phyloP scores from a whole-genome alignment of 2,329 filamentous ascomycete species.

The Ceratocystis harringtonii region DNA sequence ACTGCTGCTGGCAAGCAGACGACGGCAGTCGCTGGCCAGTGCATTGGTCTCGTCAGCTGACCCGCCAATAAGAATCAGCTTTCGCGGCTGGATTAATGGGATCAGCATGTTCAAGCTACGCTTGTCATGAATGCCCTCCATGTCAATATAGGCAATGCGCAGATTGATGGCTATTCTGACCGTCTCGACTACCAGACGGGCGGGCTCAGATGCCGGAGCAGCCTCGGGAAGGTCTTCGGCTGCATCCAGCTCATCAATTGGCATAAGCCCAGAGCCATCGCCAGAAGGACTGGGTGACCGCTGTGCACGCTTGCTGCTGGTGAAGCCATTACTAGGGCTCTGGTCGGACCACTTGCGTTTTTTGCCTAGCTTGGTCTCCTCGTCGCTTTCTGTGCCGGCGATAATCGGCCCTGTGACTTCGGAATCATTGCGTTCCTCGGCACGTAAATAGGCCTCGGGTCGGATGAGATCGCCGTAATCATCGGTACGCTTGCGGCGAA shows the following conservation, averaged over 20 bases:
- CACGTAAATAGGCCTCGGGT: conserved; percentile 82
- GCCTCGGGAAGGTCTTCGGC: conserved; percentile 40
- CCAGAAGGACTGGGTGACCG: conserved; percentile 26
- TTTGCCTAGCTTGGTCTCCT: conserved; percentile 59
- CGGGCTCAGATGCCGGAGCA: conserved; percentile 40
- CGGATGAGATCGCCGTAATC: conserved; percentile 91
- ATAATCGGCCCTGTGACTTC: conserved; percentile 23
- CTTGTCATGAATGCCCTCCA: conserved; percentile 82
- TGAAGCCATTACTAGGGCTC: conserved; percentile 19
- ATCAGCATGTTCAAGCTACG: conserved; percentile 89
- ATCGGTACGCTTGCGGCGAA: conserved; percentile 64
- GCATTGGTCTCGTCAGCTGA: conserved; percentile 60
- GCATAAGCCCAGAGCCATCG: conserved; percentile 28
- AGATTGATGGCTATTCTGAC: conserved; percentile 54
- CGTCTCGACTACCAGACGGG: conserved; percentile 54
- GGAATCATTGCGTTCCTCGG: conserved; percentile 74
- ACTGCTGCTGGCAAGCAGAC: conserved; percentile 39
- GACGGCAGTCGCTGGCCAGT: conserved; percentile 66
- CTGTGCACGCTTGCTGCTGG: conserved; percentile 46
- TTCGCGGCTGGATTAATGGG: conserved; percentile 82
- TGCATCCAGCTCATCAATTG: conserved; percentile 43
- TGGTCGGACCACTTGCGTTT: conserved; percentile 76
- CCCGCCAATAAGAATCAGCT: conserved; percentile 83
- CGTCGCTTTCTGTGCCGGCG: conserved; percentile 33
- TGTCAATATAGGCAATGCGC: conserved; percentile 77